A percentile compares a stretch with the other conserved stretches of the same genome.
Evolutionary conservation across 441 rosid genomes (phyloP).

Genomic region (Breynia disticha): DNA sequence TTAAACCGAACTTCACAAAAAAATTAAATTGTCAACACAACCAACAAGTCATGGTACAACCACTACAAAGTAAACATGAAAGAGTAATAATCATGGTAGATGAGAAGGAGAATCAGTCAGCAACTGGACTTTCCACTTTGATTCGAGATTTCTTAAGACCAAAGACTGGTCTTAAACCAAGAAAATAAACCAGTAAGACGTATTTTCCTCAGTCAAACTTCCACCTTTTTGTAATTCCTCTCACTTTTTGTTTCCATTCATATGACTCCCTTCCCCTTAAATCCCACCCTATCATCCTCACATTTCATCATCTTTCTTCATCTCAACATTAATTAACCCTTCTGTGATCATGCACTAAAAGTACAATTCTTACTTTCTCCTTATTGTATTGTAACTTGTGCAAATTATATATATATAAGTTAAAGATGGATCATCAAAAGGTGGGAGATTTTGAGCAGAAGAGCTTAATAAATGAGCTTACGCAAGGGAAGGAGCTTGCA

Average conservation of each 20-base stretch:
- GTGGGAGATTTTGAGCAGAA: slow-evolving; percentile 45
- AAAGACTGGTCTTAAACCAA: slow-evolving; percentile 3
- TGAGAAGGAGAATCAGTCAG: slow-evolving; percentile 1
- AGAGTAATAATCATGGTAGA: background rate
- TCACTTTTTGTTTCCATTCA: background rate
- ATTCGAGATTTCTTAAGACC: slow-evolving; percentile 1
- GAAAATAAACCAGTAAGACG: background rate
- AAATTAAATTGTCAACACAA: no score
- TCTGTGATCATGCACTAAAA: no score
- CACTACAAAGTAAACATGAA: background rate
- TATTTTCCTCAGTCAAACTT: slow-evolving; percentile 5
- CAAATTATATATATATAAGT: no score
- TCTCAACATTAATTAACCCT: background rate
- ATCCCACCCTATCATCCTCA: background rate
- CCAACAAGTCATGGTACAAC: no score
- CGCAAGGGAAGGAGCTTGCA: slow-evolving; percentile 54
- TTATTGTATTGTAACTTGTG: no score
- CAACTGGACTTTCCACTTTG: background rate
- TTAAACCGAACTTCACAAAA: no score
- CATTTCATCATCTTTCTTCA: background rate
- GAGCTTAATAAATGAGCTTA: slow-evolving; percentile 39
- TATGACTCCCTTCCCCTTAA: background rate
- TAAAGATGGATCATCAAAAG: slow-evolving; percentile 27
- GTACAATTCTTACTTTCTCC: no score
- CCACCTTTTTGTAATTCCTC: background rate